phyloP scores from a whole-genome alignment of 83 land plant genomes.

The Diphasiastrum complanatum region DNA sequence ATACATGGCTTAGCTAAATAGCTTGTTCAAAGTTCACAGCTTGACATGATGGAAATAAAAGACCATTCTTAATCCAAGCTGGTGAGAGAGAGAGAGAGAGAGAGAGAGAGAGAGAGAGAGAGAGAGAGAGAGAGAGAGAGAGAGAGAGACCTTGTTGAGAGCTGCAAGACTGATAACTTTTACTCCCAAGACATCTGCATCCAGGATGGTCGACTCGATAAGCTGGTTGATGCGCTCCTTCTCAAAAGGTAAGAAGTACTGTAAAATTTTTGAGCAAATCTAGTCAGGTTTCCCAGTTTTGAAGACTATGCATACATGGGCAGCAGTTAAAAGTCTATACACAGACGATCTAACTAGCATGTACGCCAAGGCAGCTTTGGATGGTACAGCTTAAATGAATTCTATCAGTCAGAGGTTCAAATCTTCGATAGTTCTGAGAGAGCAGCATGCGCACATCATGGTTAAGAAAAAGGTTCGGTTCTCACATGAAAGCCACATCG shows the following conservation, averaged over 20 bases:
- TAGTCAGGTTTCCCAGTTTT: too few species aligned
- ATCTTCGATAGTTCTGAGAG: too few species aligned
- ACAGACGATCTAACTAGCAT: too few species aligned
- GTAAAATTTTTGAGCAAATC: too few species aligned
- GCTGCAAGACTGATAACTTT: slow-evolving; percentile 35
- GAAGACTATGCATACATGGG: too few species aligned
- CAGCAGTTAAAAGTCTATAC: too few species aligned
- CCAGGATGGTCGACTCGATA: slow-evolving; percentile 31
- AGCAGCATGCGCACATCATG: too few species aligned
- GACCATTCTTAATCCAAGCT: neutral
- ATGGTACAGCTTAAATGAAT: too few species aligned
- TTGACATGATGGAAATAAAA: neutral
- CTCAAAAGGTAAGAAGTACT: slow-evolving; percentile 34
- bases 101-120: neutral
- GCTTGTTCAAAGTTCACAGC: neutral
- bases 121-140: slow-evolving; percentile 1
- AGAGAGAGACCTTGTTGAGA: slow-evolving; percentile 29
- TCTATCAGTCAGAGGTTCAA: too few species aligned
- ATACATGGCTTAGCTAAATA: neutral
- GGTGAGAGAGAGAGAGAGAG: slow-evolving; percentile 1
- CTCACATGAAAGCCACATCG: slow-evolving; percentile 39
- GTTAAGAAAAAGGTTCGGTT: too few species aligned
- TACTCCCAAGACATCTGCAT: slow-evolving; percentile 25
- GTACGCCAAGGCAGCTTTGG: too few species aligned
- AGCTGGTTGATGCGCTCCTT: slow-evolving; percentile 19